Evolutionary conservation across 106 monocot genomes (phyloP).

Genomic region (Phalaenopsis aphrodite): DNA sequence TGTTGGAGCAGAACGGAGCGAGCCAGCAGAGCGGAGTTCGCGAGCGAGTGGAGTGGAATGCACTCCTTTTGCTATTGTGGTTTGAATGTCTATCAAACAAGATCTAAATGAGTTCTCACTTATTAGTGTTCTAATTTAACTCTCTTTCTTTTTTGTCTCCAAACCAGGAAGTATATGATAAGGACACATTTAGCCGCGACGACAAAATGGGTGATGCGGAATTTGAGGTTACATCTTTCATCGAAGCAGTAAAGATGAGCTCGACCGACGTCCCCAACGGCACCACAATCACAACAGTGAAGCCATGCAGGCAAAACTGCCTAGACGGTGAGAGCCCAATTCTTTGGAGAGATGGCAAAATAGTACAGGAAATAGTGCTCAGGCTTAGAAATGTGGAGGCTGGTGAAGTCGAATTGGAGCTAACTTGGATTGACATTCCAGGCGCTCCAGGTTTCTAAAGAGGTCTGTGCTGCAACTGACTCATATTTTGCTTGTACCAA

Average conservation of each 20-base stretch:
- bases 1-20: too few relatives aligned
- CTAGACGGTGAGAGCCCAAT: conserved; percentile 38
- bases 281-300: conserved; percentile 32
- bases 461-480: background rate
- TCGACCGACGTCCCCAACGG: conserved; percentile 18
- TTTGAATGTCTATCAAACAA: too few relatives aligned
- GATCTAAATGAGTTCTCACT: too few relatives aligned
- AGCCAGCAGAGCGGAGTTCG: too few relatives aligned
- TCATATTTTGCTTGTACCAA: background rate
- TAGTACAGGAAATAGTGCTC: conserved; percentile 37
- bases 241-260: conserved; percentile 33
- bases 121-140: background rate
- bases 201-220: background rate
- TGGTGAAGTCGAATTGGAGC: conserved; percentile 46
- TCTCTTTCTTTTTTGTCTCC: background rate
- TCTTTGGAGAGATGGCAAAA: conserved; percentile 25
- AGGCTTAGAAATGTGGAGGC: conserved; percentile 46
- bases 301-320: conserved; percentile 34
- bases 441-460: conserved; percentile 7
- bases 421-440: conserved; percentile 40
- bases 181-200: conserved; percentile 41
- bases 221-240: conserved; percentile 34
- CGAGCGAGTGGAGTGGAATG: too few relatives aligned
- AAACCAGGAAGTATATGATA: conserved; percentile 43
- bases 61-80: too few relatives aligned